Conservation (phyloP, 805 yeast species). For the Candida glaebosa region DNA sequence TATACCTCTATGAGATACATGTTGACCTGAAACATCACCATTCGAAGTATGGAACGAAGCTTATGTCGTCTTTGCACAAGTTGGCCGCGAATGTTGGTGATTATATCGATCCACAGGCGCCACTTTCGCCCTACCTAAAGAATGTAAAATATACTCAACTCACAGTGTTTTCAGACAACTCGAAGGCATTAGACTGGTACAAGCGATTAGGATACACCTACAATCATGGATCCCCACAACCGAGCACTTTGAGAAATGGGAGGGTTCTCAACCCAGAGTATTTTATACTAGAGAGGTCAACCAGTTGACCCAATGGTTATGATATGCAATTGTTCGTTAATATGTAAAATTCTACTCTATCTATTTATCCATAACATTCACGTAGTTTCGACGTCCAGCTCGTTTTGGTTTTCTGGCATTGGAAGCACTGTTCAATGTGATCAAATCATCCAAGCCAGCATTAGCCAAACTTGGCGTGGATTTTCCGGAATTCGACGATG, state of each 20-base stretch:
- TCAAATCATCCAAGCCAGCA: conserved; percentile 40
- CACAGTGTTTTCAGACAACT: conserved; percentile 51
- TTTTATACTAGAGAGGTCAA: conserved; percentile 18
- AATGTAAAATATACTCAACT: conserved; percentile 29
- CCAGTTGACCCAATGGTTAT: not conserved
- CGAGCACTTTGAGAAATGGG: conserved; percentile 38
- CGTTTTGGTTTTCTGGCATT: conserved; percentile 25
- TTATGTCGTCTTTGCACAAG: conserved; percentile 36
- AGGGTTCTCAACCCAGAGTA: conserved; percentile 40
- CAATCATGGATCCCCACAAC: conserved; percentile 44
- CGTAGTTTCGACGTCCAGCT: conserved; percentile 31
- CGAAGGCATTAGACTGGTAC: conserved; percentile 44
- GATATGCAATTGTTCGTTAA: not conserved
- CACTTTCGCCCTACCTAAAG: not conserved
- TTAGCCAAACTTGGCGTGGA: conserved; percentile 27
- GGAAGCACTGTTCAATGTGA: conserved; percentile 26
- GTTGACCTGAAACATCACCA: conserved; percentile 33
- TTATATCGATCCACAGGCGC: not conserved
- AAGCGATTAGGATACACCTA: conserved; percentile 31
- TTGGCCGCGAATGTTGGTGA: conserved; percentile 18
- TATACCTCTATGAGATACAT: conserved; percentile 60
- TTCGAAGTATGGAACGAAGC: conserved; percentile 31
- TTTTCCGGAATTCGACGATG: conserved; percentile 8
- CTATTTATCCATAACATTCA: conserved; percentile 26
- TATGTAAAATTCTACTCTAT: conserved; percentile 3